A percentile compares a stretch with the other conserved stretches of the same genome.
These are phyloP conservation scores for Jacaranda mimosifolia DNA, from an alignment of 257 asterid genomes.

Conservation along the genomic window DNA sequence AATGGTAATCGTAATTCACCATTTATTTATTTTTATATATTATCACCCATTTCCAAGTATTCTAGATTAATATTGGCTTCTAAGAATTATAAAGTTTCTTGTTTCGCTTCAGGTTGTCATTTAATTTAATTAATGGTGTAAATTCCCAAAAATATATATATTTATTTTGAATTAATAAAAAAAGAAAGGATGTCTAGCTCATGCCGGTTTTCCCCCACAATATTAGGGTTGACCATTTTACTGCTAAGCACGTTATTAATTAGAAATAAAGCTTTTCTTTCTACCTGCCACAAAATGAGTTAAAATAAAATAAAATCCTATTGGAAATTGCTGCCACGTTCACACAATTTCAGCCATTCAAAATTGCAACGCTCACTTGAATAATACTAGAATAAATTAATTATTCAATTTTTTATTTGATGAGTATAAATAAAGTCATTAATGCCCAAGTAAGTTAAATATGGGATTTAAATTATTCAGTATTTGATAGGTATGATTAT, in stretches of 20 bases:
- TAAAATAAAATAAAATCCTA: neutral
- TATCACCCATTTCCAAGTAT: slow-evolving; percentile 19
- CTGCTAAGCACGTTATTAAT: slow-evolving; percentile 43
- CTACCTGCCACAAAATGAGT: neutral
- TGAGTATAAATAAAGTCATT: too few species aligned
- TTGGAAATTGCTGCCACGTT: slow-evolving; percentile 34
- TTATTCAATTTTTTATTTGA: too few species aligned
- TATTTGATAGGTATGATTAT: too few species aligned
- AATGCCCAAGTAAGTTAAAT: too few species aligned
- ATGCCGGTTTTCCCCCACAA: neutral
- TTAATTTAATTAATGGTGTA: slow-evolving; percentile 14
- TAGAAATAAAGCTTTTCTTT: neutral
- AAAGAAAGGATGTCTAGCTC: neutral
- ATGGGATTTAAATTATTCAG: too few species aligned
- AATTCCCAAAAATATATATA: neutral
- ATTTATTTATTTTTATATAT: neutral
- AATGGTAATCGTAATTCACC: too few species aligned
- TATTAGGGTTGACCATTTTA: slow-evolving; percentile 40
- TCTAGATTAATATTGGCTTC: neutral
- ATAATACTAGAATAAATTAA: too few species aligned
- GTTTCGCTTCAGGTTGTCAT: neutral
- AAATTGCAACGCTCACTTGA: neutral
- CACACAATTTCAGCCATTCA: slow-evolving; percentile 31
- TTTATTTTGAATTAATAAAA: neutral
- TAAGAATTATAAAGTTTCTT: neutral